Base-by-base conservation (phyloP, 23 red algal genomes). In the Gracilaria domingensis region DNA sequence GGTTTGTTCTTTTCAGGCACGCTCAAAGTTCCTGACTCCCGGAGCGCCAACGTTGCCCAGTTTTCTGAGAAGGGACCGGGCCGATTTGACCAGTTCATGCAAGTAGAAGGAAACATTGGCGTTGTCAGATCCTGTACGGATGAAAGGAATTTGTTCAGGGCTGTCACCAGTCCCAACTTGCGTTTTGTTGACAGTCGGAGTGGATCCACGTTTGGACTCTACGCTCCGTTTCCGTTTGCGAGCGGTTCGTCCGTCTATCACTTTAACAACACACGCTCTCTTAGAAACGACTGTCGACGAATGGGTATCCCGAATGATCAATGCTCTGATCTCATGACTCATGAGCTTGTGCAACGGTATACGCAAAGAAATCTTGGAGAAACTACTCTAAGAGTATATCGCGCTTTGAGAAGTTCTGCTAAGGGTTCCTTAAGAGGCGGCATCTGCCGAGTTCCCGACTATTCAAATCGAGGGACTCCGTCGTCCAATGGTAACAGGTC, bases 1-100 rank as follows among this genome's bases (percentile, higher is more conserved):
- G 92, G 92, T 20, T 81, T 95, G 71, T 86, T 86, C 62, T 95
- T 95, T 50, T 67, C 83, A 8, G 92, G 92, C 9, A 81, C 58
- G 12, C 58, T 95, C 57, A 79, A 64, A n/a, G 45, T 81, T 20
- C 23, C 42, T 24, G 33, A 53, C 18, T 7, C 18, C 49, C 1
- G 18, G 17, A 17, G 29, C 39, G 6, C 57, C 37, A 83, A 20
- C 8, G 50, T 45, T 45, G 82, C 83, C 20, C 25, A 45, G 34
- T 73, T 87, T 56, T 7, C 38, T 5, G 13, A 2, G 1, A 23
- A 61, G 12, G 24, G 23, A 17, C 83, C 83, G 23, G 65, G 66
- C 12, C 62, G 83, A 16, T 87, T 87, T 60, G 83, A 87, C 30
- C 61, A 87, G 48, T 87, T 87, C 67, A 71, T 87, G 83, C 58